Percentiles rank a stretch among this genome's conserved stretches.
These are phyloP conservation scores for Cokeromyces recurvatus DNA, from an alignment of 371 early-diverging fungal species.

Conservation along the genomic window DNA sequence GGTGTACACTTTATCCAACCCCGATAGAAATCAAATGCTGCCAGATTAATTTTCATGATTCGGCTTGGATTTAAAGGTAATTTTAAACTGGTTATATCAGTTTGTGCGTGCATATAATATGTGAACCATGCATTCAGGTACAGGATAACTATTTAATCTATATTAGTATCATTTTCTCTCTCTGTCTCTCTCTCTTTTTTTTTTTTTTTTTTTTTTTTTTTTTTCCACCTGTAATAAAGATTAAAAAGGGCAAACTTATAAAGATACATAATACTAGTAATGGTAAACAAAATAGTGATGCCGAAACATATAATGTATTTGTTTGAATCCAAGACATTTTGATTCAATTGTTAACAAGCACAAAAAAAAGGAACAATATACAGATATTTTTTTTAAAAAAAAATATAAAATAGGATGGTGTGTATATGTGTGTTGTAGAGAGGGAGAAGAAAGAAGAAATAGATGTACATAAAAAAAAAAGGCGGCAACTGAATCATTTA, in stretches of 20 bases:
- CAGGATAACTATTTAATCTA: conserved; percentile 26
- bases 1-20: conserved; percentile 34
- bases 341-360: no score
- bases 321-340: conserved; percentile 17
- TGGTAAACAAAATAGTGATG: conserved; percentile 40
- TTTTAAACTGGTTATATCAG: conserved; percentile 27
- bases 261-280: conserved; percentile 23
- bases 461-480: no score
- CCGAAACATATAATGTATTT: conserved; percentile 35
- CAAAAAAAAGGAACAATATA: no score
- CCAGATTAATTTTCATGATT: conserved; percentile 39
- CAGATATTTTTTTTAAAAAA: no score
- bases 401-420: no score
- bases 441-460: no score
- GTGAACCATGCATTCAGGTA: conserved; percentile 51
- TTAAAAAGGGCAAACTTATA: conserved; percentile 32
- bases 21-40: conserved; percentile 14
- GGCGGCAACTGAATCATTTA: no score
- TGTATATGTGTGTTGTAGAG: no score
- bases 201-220: conserved; percentile 2
- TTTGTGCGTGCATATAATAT: conserved; percentile 34
- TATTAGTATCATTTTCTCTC: not conserved
- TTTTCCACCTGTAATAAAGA: conserved; percentile 32
- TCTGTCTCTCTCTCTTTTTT: not conserved
- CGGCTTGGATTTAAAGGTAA: conserved; percentile 41